These are phyloP conservation scores for Moringa oleifera DNA, from an alignment of 345 rosid species.

Conservation along the genomic window DNA sequence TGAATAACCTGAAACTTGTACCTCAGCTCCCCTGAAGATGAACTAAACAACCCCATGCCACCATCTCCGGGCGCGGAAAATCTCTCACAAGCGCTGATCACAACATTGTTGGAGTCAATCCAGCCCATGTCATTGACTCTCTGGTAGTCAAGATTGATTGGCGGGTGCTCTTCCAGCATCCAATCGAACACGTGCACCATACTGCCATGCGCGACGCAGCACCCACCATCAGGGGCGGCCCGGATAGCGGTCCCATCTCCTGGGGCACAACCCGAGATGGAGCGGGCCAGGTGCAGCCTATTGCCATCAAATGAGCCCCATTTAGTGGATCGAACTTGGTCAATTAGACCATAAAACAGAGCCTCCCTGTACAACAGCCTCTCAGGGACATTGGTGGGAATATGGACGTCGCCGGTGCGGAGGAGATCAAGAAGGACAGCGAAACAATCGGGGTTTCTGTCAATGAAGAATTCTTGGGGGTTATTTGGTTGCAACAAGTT, in stretches of 20 bases:
- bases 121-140: constrained; percentile 89
- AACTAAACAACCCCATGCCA: constrained; percentile 87
- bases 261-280: constrained; percentile 75
- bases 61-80: constrained; percentile 77
- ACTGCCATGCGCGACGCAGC: constrained; percentile 92
- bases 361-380: constrained; percentile 79
- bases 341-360: constrained; percentile 65
- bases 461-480: constrained; percentile 51
- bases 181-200: constrained; percentile 87
- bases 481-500: constrained; percentile 25
- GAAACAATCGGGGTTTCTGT: constrained; percentile 90
- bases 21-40: constrained; percentile 65
- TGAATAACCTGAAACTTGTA: constrained; percentile 72
- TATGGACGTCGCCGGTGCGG: constrained; percentile 89
- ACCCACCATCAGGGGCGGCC: constrained; percentile 91
- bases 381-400: constrained; percentile 62
- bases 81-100: constrained; percentile 71
- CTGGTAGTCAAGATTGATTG: constrained; percentile 78
- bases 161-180: constrained; percentile 79
- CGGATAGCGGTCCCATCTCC: constrained; percentile 97
- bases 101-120: constrained; percentile 54
- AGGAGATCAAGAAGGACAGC: constrained; percentile 87
- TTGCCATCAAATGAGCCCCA: constrained; percentile 90
- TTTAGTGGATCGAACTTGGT: constrained; percentile 73
- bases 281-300: constrained; percentile 45